Conservation (phyloP, 176 grass and related monocot genomes). For the Ampelocalamus luodianensis region DNA sequence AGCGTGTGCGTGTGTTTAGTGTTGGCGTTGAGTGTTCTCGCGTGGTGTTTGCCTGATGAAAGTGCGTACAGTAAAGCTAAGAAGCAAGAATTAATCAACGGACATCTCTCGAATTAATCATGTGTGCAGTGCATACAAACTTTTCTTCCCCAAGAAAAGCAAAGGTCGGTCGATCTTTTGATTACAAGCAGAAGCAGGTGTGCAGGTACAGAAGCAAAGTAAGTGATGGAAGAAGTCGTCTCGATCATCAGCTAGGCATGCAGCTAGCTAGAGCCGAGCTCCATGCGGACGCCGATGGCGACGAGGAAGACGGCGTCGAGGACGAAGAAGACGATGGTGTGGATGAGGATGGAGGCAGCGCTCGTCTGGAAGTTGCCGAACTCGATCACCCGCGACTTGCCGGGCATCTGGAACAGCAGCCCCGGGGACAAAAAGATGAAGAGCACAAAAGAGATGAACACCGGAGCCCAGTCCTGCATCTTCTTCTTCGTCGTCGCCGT, state of each 20-base stretch:
- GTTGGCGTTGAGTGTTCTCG: too few relatives aligned
- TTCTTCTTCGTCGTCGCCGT: neutral
- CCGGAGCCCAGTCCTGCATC: conserved; percentile 72
- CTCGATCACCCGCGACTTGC: conserved; percentile 42
- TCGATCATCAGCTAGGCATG: neutral
- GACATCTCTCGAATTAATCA: neutral
- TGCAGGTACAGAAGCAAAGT: neutral
- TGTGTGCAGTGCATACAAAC: neutral
- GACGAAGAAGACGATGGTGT: conserved; percentile 60
- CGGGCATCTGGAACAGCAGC: conserved; percentile 62
- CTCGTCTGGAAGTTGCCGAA: conserved; percentile 68
- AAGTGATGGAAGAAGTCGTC: neutral
- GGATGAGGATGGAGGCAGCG: conserved; percentile 54
- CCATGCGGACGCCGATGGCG: conserved; percentile 54
- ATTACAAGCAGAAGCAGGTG: neutral
- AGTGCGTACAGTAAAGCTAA: neutral
- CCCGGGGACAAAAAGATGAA: conserved; percentile 66
- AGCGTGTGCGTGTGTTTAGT: too few relatives aligned
- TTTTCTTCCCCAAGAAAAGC: neutral
- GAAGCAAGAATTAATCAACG: neutral
- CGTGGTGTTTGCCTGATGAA: too few relatives aligned
- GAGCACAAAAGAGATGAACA: conserved; percentile 58
- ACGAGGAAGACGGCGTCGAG: conserved; percentile 58
- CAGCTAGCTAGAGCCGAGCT: conserved; percentile 32
- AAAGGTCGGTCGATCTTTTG: neutral